Base-by-base conservation (phyloP, 495 filamentous ascomycete species). In the Terfezia claveryi region DNA sequence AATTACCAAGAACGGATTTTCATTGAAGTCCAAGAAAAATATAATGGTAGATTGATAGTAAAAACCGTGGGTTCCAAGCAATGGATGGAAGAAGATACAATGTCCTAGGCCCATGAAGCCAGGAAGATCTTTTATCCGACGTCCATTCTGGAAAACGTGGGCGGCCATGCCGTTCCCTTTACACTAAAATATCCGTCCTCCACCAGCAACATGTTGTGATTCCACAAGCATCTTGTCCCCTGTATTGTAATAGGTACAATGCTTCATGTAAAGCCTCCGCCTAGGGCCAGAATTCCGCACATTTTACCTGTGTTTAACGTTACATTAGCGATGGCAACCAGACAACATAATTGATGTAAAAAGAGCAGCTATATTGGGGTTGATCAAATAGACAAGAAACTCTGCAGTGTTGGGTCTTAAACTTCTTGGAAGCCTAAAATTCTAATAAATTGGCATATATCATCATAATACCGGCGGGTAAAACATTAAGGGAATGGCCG, bases 101-200 rank as follows among this genome's bases (percentile, higher is more conserved):
- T 95, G 88, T 12, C 77, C 86, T 51, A 94, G 75, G 56, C 87
- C 89, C 85, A 93, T 92, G 63, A 75, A 85, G 12, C 89, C 87
- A 11, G 85, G 85, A 51, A 94, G 80, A 62, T 89, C 83, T 52
- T 72, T 68, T 17, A 88, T 74, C 50, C 82, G 76, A 51, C 80
- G 76, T 55, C 83, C 85, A 56, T 88, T 81, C 46, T 77, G 74
- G 70, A 93, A 93, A 56, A 92, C 84, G 70, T 85, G 86, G 56
- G 82, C 76, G 23, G 85, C 91, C 76, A 94, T 85, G 37, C 87
- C 89, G 66, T 89, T 89, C 54, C 87, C 84, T 71, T 94, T 95
- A 68, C 84, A 80, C 61, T 94, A 87, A 68, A 80, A 87, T 55
- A 94, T 82, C 11, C 83, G 76, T 57, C 89, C 87, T 12, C 85